These are phyloP conservation scores for Penicillium psychrosexuale DNA, from an alignment of 2,329 filamentous ascomycete species.

Conservation along the genomic window DNA sequence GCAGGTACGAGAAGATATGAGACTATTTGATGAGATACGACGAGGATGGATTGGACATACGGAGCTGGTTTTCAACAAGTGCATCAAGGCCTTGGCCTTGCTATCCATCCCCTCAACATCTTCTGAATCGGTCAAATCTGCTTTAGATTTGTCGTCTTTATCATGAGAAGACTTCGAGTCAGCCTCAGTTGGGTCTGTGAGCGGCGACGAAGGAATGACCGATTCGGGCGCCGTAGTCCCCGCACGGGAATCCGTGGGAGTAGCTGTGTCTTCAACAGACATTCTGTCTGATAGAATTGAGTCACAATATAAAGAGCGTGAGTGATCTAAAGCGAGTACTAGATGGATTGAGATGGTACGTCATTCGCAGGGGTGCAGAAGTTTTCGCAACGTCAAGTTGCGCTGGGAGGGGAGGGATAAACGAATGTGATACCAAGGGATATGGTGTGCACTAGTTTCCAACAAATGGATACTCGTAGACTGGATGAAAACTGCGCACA, in stretches of 20 bases:
- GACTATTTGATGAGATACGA: neutral
- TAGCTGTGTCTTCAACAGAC: slow-evolving; percentile 27
- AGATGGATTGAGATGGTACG: neutral
- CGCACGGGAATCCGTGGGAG: slow-evolving; percentile 25
- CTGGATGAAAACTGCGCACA: neutral
- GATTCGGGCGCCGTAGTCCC: slow-evolving; percentile 29
- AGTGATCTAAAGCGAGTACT: neutral
- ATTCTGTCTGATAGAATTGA: slow-evolving; percentile 13
- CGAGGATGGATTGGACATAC: slow-evolving; percentile 20
- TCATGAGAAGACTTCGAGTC: slow-evolving; percentile 9
- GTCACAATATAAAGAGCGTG: neutral
- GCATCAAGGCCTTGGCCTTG: slow-evolving; percentile 45
- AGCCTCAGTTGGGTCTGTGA: slow-evolving; percentile 17
- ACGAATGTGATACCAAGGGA: neutral
- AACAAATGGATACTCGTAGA: neutral
- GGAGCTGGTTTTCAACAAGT: slow-evolving; percentile 47
- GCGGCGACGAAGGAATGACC: slow-evolving; percentile 32
- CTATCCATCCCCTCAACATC: slow-evolving; percentile 42
- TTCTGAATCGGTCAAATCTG: slow-evolving; percentile 28
- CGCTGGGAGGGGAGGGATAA: neutral
- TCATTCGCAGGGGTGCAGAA: slow-evolving; percentile 2
- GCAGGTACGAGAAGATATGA: neutral
- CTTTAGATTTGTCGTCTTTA: slow-evolving; percentile 16
- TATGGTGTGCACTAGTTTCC: neutral
- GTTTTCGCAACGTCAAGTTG: neutral